Evolutionary conservation across 73 alveolate genomes (phyloP), one percentile per base, ranked within the genome.

Genomic region (Tetrahymena thermophila): DNA sequence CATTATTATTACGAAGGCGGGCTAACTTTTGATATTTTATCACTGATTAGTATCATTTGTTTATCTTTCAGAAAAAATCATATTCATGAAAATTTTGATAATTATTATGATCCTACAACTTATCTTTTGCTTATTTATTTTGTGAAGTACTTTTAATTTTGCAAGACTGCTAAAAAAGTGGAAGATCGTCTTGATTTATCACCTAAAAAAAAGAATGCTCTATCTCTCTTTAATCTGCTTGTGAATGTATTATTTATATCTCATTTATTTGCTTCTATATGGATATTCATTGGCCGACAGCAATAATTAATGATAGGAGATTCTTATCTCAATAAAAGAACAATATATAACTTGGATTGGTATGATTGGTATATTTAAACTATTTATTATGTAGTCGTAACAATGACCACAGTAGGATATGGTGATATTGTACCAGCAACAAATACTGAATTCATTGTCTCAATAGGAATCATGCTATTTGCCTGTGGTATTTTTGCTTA

Each of bases 341-440:
- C 3, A 71, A 71, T 71, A 4, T 71, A 71, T 25, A 23, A 71
- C 4, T 0, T 9, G 0, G n/a, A 31, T 31, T 71, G 89, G 89
- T 71, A 28, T 31, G 37, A n/a, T 1, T 71, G 89, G 89, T 97
- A 97, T 57, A 94, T 97, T 14, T 43, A 98, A 17, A 94, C 99
- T 19, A 55, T 97, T 14, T 97, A 97, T 94, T 97, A 97, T 94
- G 96, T 97, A 2, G 94, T 94, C 25, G 94, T 96, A 4, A 96
- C 98, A 19, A 97, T 97, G 96, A 71, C 95, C 13, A 97, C 99
- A 93, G 98, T 97, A 37, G 99, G 99, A 43, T 97, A 97, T 43
- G 99, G 99, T 0, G 99, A 97, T 89, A 97, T 97, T 35, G 44
- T 95, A 16, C 98, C 98, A 35, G 19, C 57, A 37, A 97, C 96